These are phyloP conservation scores for Solanum lycopersicoides DNA, from an alignment of 257 asterid species.

Conservation along the genomic window DNA sequence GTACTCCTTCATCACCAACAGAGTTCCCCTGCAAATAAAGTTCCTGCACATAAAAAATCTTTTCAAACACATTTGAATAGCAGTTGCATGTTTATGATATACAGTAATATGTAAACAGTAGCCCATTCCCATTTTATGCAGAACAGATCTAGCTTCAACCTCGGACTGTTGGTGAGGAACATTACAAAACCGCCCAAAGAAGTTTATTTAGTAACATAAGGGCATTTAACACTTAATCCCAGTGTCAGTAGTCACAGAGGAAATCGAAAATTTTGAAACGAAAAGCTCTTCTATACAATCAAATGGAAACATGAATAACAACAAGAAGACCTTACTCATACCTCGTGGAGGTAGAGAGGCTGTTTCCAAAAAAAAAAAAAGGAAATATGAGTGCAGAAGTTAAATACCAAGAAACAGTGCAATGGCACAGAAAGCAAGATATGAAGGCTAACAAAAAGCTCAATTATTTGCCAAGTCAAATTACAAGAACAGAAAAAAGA, in stretches of 20 bases:
- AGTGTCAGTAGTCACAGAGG: neutral
- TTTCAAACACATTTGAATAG: neutral
- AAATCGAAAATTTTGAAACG: neutral
- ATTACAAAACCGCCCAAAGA: neutral
- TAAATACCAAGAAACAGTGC: neutral
- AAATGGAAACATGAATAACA: neutral
- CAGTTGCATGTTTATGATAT: neutral
- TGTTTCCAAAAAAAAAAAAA: neutral
- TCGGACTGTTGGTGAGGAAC: neutral
- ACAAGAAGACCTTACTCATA: neutral
- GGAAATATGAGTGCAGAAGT: neutral
- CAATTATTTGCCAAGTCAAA: neutral
- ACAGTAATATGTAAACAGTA: neutral
- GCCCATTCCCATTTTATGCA: neutral
- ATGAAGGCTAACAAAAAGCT: neutral
- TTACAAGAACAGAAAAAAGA: neutral
- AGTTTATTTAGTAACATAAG: neutral
- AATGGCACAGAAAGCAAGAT: neutral
- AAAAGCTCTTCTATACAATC: neutral
- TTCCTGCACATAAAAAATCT: conserved; percentile 39
- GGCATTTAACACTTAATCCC: neutral
- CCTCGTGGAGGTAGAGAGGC: neutral
- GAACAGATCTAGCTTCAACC: neutral
- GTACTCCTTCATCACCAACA: conserved; percentile 90
- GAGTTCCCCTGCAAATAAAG: conserved; percentile 86